Evolutionary conservation across 2,329 filamentous ascomycete genomes (phyloP), one percentile per base, ranked within the genome.

Genomic region (Corniculantispora saksenae): DNA sequence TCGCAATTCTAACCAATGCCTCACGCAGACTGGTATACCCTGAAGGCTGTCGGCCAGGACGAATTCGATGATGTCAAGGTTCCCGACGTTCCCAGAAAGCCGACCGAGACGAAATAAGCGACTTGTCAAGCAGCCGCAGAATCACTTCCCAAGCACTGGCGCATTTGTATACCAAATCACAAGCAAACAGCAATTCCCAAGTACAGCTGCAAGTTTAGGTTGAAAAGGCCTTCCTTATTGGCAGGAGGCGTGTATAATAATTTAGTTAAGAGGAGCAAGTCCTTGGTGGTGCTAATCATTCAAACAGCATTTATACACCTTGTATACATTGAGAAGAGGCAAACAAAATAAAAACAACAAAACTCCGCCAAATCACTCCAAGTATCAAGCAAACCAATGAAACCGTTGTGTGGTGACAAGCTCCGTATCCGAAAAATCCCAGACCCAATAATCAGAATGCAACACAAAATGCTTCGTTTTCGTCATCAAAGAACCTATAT

Each of bases 11-110:
- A 64, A 73, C 64, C 43, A 29, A 21, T 53, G 19, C 17, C n/a
- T 17, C 17, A 19, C 6, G 54, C 64, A 87, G 86, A 87, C 72
- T 80, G 79, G 70, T 88, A 87, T 74, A 88, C 86, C 4, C 90
- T 99, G 75, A 86, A 84, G 70, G 93, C 92, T 63, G 91, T 99
- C 74, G 93, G 94, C 51, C 95, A 98, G 79, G 95, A 98, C 78
- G 92, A 97, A 70, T 99, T 99, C 81, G 92, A 94, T 65, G 95
- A 99, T 76, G 94, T 98, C 72, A 89, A 93, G 75, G 90, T 98
- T 45, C 95, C 95, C 32, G 91, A 92, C 75, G 82, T 85, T 61
- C 90, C 92, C 56, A 77, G 79, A 58, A 80, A 83, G 66, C 77
- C 81, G n/a, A 73, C 79, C 47, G 76, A 79, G 53, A 66, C 73